Conservation (phyloP, 805 yeast species). For the Ogataea allantospora region DNA sequence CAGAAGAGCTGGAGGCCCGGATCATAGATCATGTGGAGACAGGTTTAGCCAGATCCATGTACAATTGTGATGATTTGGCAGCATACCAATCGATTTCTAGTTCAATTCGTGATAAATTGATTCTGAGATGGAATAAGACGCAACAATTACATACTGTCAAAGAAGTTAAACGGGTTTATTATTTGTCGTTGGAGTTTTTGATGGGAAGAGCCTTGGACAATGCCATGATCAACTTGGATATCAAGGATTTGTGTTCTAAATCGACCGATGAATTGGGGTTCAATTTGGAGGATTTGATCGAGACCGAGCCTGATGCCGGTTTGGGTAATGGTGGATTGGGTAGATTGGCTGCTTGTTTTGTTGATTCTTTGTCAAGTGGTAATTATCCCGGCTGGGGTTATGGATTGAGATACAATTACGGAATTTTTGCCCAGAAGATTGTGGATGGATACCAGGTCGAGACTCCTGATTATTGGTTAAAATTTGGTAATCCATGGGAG, state of each 20-base stretch:
- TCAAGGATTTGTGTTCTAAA: conserved; percentile 55
- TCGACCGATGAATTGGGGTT: conserved; percentile 77
- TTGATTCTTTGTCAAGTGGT: conserved; percentile 82
- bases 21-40: conserved; percentile 89
- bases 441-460: conserved; percentile 93
- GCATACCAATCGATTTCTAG: conserved; percentile 88
- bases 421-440: conserved; percentile 87
- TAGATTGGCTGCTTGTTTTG: conserved; percentile 89
- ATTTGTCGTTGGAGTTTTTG: conserved; percentile 80
- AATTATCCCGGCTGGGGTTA: conserved; percentile 96
- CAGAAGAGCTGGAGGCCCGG: conserved; percentile 59
- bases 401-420: conserved; percentile 90
- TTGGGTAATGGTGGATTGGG: conserved; percentile 96
- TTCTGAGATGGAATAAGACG: conserved; percentile 89
- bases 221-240: conserved; percentile 78
- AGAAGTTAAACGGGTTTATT: conserved; percentile 84
- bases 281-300: conserved; percentile 79
- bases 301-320: conserved; percentile 91
- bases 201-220: conserved; percentile 97
- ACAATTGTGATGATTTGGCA: conserved; percentile 88
- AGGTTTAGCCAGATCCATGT: conserved; percentile 84
- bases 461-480: conserved; percentile 92
- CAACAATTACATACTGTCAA: conserved; percentile 84
- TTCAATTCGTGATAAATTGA: conserved; percentile 73
- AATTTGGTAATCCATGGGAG: conserved; percentile 91